Percentiles rank a stretch among this genome's conserved stretches.
phyloP scores from a whole-genome alignment of 768 basidiomycete genomes.

The Macrolepiota dolichaula region DNA sequence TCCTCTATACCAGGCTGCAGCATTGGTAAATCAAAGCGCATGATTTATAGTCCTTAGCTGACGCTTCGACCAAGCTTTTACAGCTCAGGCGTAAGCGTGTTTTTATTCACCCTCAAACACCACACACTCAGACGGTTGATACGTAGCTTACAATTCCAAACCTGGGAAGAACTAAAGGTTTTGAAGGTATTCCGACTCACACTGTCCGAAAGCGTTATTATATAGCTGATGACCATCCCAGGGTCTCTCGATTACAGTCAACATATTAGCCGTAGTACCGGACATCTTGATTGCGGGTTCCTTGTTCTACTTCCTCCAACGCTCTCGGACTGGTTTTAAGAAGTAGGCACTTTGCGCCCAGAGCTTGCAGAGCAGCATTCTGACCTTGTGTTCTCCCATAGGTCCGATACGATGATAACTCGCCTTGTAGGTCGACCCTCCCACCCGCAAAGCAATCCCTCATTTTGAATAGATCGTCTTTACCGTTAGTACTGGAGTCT shows the following conservation, averaged over 20 bases:
- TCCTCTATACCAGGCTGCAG: slow-evolving; percentile 30
- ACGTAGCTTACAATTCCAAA: slow-evolving; percentile 37
- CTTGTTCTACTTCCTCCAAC: slow-evolving; percentile 46
- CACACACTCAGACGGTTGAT: background rate
- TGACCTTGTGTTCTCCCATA: slow-evolving; percentile 10
- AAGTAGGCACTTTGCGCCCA: slow-evolving; percentile 28
- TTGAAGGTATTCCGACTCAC: slow-evolving; percentile 36
- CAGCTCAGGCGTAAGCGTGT: slow-evolving; percentile 40
- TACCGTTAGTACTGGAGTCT: slow-evolving; percentile 47
- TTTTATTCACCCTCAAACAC: background rate
- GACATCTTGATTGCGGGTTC: slow-evolving; percentile 49
- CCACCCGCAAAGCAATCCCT: background rate
- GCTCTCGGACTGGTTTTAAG: slow-evolving; percentile 51
- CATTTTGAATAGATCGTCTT: slow-evolving; percentile 42
- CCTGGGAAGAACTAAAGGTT: slow-evolving; percentile 38
- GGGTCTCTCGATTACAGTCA: slow-evolving; percentile 55
- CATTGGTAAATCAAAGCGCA: slow-evolving; percentile 29
- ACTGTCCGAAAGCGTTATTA: slow-evolving; percentile 1
- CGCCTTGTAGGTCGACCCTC: slow-evolving; percentile 32
- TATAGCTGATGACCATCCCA: slow-evolving; percentile 18
- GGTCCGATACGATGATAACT: slow-evolving; percentile 53
- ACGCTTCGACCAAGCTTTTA: slow-evolving; percentile 34
- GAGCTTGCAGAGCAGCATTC: background rate
- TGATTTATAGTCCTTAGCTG: slow-evolving; percentile 2
- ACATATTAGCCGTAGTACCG: slow-evolving; percentile 45